phyloP scores from a whole-genome alignment of 148 eudicot species.

The Agrostemma githago region DNA sequence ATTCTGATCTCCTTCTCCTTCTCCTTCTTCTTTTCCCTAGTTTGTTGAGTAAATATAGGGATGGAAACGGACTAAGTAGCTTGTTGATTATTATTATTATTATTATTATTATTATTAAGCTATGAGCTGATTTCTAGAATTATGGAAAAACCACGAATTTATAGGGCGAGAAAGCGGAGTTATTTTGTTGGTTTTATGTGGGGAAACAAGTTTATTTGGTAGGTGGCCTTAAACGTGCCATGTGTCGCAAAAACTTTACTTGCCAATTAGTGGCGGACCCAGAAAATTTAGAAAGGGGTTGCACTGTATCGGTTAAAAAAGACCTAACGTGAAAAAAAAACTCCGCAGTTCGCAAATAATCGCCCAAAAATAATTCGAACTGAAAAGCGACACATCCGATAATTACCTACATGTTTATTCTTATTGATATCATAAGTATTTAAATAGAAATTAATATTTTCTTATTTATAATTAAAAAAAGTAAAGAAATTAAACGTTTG shows the following conservation, averaged over 20 bases:
- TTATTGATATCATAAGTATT: too few species aligned
- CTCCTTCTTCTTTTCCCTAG: neutral
- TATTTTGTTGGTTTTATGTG: constrained; percentile 2
- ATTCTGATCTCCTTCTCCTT: neutral
- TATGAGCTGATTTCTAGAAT: neutral
- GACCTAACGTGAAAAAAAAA: too few species aligned
- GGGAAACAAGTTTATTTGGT: constrained; percentile 7
- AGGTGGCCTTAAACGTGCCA: constrained; percentile 28
- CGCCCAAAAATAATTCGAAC: too few species aligned
- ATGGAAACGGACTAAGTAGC: neutral
- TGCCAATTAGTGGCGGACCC: too few species aligned
- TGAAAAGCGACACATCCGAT: too few species aligned
- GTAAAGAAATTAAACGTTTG: too few species aligned
- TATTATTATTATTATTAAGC: neutral
- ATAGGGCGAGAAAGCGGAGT: neutral
- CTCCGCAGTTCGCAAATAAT: too few species aligned
- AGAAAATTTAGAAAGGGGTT: too few species aligned
- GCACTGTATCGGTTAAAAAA: too few species aligned
- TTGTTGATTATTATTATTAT: neutral
- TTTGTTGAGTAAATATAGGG: neutral
- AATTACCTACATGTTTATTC: too few species aligned
- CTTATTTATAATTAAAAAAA: too few species aligned
- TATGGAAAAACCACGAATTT: neutral
- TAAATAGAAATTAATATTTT: too few species aligned
- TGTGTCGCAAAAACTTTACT: constrained; percentile 6